Base-by-base conservation (phyloP, 2,329 filamentous ascomycete genomes). In the Aspergillus awamori region DNA sequence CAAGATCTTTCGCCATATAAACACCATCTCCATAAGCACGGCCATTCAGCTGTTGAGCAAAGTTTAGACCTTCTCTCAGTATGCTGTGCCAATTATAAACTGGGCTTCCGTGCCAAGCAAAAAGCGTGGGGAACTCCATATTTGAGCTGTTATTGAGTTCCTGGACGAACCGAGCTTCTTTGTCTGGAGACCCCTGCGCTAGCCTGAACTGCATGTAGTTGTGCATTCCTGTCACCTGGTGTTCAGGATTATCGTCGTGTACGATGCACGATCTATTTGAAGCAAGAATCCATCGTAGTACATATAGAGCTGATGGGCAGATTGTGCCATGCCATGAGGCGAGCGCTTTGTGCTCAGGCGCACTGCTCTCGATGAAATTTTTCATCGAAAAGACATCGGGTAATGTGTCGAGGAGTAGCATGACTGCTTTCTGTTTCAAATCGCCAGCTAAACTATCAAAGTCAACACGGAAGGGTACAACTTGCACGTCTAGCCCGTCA, bases 21-120 rank as follows among this genome's bases (percentile, higher is more conserved):
- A 96, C 89, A 0, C 93, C 93, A 70, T 97, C 61, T 0, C 93
- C 93, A 69, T 66, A 92, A 1, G 88, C 80, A 63, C 93, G 86
- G 0, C 93, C 93, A 72, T 94, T 78, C 0, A 73, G 45, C 0
- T 79, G 76, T 1, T 84, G 75, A 4, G 86, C 84, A 76, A 88
- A 97, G 72, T 96, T 86, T 5, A 97, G 80, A 0, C 93, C 93
- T 62, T 89, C 86, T 33, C 93, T 87, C 64, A 97, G 87, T 68
- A 97, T 97, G 68, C 89, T 90, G 75, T 97, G 93, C 93, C 93
- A 97, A 69, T 96, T 97, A 3, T 75, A 66, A 3, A 96, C 65
- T 0, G 79, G 74, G 69, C 91, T 96, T 5, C 93, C 93, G 73
- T 97, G 93, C 88, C 90, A 97, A 0, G 91, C 92, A 69, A 96